phyloP scores from a whole-genome alignment of 805 yeast genomes.

The Yarrowia phangngaensis region DNA sequence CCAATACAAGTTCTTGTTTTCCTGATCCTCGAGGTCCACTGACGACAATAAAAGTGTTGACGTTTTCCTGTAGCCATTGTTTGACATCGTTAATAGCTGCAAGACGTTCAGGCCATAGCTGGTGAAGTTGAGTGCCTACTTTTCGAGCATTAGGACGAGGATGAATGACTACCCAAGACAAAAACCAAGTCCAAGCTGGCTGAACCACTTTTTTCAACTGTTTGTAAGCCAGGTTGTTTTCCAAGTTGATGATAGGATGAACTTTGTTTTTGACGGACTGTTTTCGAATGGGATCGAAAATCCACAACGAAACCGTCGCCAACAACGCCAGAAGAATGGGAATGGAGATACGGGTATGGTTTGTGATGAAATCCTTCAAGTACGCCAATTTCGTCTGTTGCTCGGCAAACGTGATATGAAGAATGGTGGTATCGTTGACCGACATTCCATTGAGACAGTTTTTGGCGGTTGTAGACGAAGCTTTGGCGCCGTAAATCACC shows the following conservation, averaged over 20 bases:
- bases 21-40: slow-evolving; percentile 97
- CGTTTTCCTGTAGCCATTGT: slow-evolving; percentile 81
- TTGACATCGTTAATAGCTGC: slow-evolving; percentile 64
- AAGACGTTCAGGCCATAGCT: slow-evolving; percentile 66
- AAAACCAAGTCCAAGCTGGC: slow-evolving; percentile 8
- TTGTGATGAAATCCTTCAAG: slow-evolving; percentile 56
- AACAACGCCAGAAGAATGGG: slow-evolving; percentile 75
- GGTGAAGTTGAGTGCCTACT: slow-evolving; percentile 13
- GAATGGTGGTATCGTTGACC: slow-evolving; percentile 47
- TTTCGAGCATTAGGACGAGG: slow-evolving; percentile 6
- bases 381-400: slow-evolving; percentile 31
- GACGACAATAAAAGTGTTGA: slow-evolving; percentile 83
- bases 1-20: slow-evolving; percentile 70
- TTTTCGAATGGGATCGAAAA: slow-evolving; percentile 91
- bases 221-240: slow-evolving; percentile 2
- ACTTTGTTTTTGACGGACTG: slow-evolving; percentile 72
- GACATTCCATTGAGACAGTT: slow-evolving; percentile 83
- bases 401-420: slow-evolving; percentile 68
- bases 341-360: slow-evolving; percentile 77
- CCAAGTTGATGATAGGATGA: slow-evolving; percentile 26
- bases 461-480: slow-evolving; percentile 79
- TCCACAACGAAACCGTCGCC: slow-evolving; percentile 75
- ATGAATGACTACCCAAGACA: slow-evolving; percentile 12
- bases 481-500: slow-evolving; percentile 52
- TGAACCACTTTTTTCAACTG: background rate